These are phyloP conservation scores for Suillus subalutaceus DNA, from an alignment of 768 basidiomycete species.

Conservation along the genomic window DNA sequence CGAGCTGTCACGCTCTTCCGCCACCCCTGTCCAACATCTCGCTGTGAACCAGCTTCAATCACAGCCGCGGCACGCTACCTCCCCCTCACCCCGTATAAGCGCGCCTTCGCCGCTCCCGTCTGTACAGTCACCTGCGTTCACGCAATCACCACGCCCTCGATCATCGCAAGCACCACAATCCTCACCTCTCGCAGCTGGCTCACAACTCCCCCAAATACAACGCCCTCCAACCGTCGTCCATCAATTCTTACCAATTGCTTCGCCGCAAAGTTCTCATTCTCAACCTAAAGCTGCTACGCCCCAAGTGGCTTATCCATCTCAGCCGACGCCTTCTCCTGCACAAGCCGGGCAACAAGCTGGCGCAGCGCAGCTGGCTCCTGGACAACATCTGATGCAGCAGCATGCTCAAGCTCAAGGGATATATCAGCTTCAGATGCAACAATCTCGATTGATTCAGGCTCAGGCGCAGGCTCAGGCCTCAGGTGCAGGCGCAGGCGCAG, in stretches of 20 bases:
- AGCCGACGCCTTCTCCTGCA: conserved; percentile 22
- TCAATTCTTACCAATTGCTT: conserved; percentile 32
- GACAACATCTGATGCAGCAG: conserved; percentile 25
- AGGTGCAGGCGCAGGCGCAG: conserved; percentile 16
- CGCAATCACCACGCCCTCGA: conserved; percentile 37
- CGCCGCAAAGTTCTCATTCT: conserved; percentile 21
- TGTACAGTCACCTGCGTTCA: conserved; percentile 34
- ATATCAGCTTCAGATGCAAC: conserved; percentile 22
- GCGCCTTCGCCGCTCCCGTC: conserved; percentile 29
- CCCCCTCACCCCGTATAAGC: conserved; percentile 34
- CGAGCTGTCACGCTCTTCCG: conserved; percentile 32
- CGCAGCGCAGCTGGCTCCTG: conserved; percentile 13
- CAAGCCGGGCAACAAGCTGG: conserved; percentile 26
- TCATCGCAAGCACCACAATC: conserved; percentile 35
- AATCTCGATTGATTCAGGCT: conserved; percentile 22
- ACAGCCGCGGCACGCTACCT: conserved; percentile 17
- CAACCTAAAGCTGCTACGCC: conserved; percentile 37
- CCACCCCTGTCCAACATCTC: conserved; percentile 35
- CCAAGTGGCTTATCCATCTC: conserved; percentile 26
- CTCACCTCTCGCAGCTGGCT: conserved; percentile 32
- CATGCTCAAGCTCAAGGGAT: conserved; percentile 16
- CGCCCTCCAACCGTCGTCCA: conserved; percentile 22
- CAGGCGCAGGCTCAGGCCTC: conserved; percentile 15
- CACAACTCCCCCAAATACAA: conserved; percentile 30
- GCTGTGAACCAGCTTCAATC: conserved; percentile 36